A percentile compares a stretch with the other conserved stretches of the same genome.
These are phyloP conservation scores for Basidiobolus heterosporus DNA, from an alignment of 371 early-diverging fungal genomes.

Conservation along the genomic window DNA sequence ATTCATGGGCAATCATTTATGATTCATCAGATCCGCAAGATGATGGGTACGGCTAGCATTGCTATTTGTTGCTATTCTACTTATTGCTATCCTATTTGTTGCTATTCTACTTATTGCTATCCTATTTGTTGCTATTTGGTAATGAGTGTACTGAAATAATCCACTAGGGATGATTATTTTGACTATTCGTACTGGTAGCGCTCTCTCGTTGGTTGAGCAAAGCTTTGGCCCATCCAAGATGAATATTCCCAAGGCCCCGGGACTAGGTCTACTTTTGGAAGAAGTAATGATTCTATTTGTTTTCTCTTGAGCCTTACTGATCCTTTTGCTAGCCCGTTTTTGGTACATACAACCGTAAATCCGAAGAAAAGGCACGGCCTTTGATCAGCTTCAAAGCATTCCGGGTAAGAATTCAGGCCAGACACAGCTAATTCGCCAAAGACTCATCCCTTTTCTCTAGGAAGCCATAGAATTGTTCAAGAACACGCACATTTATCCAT, in stretches of 20 bases:
- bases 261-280: slow-evolving; percentile 82
- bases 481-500: no score
- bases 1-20: slow-evolving; percentile 97
- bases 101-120: not conserved
- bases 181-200: slow-evolving; percentile 54
- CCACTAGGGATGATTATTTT: slow-evolving; percentile 52
- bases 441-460: no score
- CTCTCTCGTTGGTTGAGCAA: slow-evolving; percentile 34
- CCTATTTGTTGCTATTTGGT: not conserved
- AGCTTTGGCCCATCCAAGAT: slow-evolving; percentile 47
- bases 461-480: no score
- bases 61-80: not conserved
- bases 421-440: no score
- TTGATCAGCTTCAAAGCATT: slow-evolving; percentile 27
- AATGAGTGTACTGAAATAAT: no score
- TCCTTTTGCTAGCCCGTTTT: slow-evolving; percentile 33
- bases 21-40: slow-evolving; percentile 99
- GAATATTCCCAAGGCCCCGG: slow-evolving; percentile 97
- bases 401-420: slow-evolving; percentile 10
- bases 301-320: not conserved
- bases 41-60: slow-evolving; percentile 55
- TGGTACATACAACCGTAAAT: slow-evolving; percentile 38
- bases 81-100: not conserved
- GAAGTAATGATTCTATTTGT: slow-evolving; percentile 20
- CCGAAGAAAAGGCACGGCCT: slow-evolving; percentile 12